phyloP scores from a whole-genome alignment of 495 filamentous ascomycete genomes.

The Talaromyces stipitatus region DNA sequence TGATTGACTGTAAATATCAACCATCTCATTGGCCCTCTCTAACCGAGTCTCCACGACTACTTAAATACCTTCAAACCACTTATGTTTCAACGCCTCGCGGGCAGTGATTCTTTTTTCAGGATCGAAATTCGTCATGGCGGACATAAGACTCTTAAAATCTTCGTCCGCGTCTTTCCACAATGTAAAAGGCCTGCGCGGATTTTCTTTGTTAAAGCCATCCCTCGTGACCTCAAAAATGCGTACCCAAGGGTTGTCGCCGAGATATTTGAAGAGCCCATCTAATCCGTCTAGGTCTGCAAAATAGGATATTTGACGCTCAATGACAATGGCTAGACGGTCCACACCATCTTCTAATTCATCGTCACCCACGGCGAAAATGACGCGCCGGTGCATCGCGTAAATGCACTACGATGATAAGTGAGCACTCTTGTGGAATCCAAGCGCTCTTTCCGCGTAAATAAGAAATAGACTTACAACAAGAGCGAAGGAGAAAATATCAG shows the following conservation, averaged over 20 bases:
- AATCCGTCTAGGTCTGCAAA: conserved; percentile 37
- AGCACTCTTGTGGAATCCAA: not conserved
- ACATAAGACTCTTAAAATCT: conserved; percentile 27
- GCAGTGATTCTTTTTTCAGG: conserved; percentile 18
- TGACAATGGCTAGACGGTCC: conserved; percentile 37
- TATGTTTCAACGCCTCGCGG: conserved; percentile 15
- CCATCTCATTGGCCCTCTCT: too few species aligned
- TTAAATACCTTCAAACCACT: conserved; percentile 21
- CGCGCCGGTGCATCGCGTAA: conserved; percentile 18
- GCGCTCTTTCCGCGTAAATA: not conserved
- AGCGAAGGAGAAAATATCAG: conserved; percentile 36
- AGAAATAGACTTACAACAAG: conserved; percentile 28
- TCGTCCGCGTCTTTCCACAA: conserved; percentile 25
- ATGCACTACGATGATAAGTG: conserved; percentile 18
- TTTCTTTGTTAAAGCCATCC: conserved; percentile 27
- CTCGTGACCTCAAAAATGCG: conserved; percentile 21
- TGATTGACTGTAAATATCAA: too few species aligned
- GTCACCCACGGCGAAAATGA: conserved; percentile 20
- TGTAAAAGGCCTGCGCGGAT: conserved; percentile 23
- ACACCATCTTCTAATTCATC: conserved; percentile 25
- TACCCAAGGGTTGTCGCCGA: conserved; percentile 34
- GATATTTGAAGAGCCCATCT: conserved; percentile 23
- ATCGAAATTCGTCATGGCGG: conserved; percentile 19
- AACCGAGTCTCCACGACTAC: not conserved
- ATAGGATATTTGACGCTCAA: conserved; percentile 41